phyloP scores from a whole-genome alignment of 1,284 basidiomycete species.

The Malassezia vespertilionis region DNA sequence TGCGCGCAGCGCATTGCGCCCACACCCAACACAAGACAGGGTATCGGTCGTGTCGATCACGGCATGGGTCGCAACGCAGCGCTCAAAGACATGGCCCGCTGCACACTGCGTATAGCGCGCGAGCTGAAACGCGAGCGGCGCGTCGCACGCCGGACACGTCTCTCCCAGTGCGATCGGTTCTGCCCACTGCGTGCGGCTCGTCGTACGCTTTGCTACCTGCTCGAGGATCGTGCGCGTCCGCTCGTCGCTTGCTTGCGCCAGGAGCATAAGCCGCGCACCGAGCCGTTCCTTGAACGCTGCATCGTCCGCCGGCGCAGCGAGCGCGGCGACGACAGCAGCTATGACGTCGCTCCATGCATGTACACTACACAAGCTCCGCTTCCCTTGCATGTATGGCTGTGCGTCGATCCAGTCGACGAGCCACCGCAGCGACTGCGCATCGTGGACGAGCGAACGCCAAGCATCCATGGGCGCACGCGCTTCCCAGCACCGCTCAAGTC shows the following conservation, averaged over 20 bases:
- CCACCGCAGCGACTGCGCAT: neutral
- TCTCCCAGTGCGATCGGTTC: neutral
- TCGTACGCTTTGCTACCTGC: too few relatives aligned
- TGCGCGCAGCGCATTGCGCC: slow-evolving; percentile 1
- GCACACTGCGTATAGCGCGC: slow-evolving; percentile 8
- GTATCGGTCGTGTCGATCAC: slow-evolving; percentile 3
- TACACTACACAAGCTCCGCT: too few relatives aligned
- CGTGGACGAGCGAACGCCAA: neutral
- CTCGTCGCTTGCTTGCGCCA: neutral
- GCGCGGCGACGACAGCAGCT: neutral
- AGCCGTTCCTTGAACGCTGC: slow-evolving; percentile 5
- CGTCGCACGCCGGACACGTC: slow-evolving; percentile 10
- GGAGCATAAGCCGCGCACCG: slow-evolving; percentile 1
- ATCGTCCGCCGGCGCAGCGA: neutral
- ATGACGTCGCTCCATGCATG: too few relatives aligned
- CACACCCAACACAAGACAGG: slow-evolving; percentile 9
- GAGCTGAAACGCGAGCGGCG: neutral
- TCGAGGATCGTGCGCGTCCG: too few relatives aligned
- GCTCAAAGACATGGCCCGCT: slow-evolving; percentile 13
- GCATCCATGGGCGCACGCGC: too few relatives aligned
- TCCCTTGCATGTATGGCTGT: neutral
- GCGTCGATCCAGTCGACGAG: neutral
- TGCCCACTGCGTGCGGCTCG: too few relatives aligned
- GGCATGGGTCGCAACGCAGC: slow-evolving; percentile 10
- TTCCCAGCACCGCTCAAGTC: too few relatives aligned